phyloP scores from a whole-genome alignment of 1,284 basidiomycete genomes.

The Ustilago xerochloae region DNA sequence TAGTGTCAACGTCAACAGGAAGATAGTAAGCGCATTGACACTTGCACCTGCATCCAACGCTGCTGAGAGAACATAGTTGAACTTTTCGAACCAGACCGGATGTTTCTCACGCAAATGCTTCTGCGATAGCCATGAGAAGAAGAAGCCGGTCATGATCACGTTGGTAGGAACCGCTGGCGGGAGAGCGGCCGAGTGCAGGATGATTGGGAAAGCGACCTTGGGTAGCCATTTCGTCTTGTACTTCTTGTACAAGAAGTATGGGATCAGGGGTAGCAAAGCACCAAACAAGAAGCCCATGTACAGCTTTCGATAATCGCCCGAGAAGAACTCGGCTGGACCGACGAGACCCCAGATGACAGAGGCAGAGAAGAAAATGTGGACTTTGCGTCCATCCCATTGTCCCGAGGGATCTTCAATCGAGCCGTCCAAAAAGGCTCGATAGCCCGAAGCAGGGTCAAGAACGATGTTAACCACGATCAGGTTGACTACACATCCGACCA shows the following conservation, averaged over 20 bases:
- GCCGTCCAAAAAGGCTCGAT: conserved; percentile 68
- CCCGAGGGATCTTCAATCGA: conserved; percentile 70
- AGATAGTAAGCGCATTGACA: conserved; percentile 71
- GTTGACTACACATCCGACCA: conserved; percentile 70
- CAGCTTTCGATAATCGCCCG: conserved; percentile 69
- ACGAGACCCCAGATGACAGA: conserved; percentile 71
- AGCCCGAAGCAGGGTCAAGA: conserved; percentile 59
- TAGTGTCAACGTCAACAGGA: conserved; percentile 66
- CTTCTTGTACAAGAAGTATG: conserved; percentile 70
- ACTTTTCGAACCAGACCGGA: conserved; percentile 64
- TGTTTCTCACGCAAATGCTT: conserved; percentile 67
- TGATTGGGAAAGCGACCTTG: conserved; percentile 71
- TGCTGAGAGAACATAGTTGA: conserved; percentile 67
- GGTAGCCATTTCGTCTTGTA: conserved; percentile 58
- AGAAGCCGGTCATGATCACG: conserved; percentile 70
- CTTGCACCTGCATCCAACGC: conserved; percentile 70
- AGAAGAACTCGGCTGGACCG: conserved; percentile 70
- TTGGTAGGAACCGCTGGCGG: conserved; percentile 70
- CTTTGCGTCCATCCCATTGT: conserved; percentile 68
- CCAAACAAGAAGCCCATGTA: conserved; percentile 70
- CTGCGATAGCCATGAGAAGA: conserved; percentile 69
- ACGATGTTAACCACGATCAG: conserved; percentile 69
- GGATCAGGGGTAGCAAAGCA: conserved; percentile 68
- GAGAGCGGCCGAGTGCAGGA: conserved; percentile 70
- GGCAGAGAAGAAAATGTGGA: conserved; percentile 68